Evolutionary conservation across 179 eudicot genomes (phyloP), one percentile per base, ranked within the genome.

Genomic region (Spergularia azorica): DNA sequence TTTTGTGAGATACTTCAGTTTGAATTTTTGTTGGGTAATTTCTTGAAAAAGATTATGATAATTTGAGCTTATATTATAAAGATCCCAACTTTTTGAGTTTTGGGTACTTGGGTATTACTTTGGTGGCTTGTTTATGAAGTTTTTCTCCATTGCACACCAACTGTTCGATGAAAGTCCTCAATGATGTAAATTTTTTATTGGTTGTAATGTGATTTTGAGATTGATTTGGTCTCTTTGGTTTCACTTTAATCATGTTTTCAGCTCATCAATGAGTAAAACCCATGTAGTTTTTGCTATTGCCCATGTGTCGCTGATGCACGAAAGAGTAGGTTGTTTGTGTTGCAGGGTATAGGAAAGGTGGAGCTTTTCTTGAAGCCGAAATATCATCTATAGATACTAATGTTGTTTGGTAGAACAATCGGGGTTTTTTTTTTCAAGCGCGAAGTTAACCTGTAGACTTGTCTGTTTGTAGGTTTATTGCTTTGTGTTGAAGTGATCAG

Each of bases 141-240:
- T 9, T 41, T 52, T 67, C 50, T 41, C 12, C 4, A 6, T 0
- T 50, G 83, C 79, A 70, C 75, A 52, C 66, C 43, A 75, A 54
- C 20, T 80, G 83, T 75, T 80, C 18, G 83, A 80, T n/a, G 76
- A 75, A 80, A 80, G 12, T 61, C 74, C 48, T 60, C 36, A 41
- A 12, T 71, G 58, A 14, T 36, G 26, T 15, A 63, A 16, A 36
- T 3, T 26, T 32, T 63, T 63, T 36, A 0, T 64, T 38, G 9
- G 57, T 38, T 9, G 7, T 50, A 17, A 18, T 68, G 32, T n/a
- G 11, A 13, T 16, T 10, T 41, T 65, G 6, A 14, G 10, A 64
- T 36, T 38, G 7, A 14, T 4, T 36, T 36, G 63, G 16, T 51
- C 36, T 11, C 0, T 4, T 17, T 43, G 32, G 21, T 56, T 32